A percentile compares a stretch with the other conserved stretches of the same genome.
Conservation (phyloP, 2,329 filamentous ascomycete species). For the Myriosclerotinia duriaeana region DNA sequence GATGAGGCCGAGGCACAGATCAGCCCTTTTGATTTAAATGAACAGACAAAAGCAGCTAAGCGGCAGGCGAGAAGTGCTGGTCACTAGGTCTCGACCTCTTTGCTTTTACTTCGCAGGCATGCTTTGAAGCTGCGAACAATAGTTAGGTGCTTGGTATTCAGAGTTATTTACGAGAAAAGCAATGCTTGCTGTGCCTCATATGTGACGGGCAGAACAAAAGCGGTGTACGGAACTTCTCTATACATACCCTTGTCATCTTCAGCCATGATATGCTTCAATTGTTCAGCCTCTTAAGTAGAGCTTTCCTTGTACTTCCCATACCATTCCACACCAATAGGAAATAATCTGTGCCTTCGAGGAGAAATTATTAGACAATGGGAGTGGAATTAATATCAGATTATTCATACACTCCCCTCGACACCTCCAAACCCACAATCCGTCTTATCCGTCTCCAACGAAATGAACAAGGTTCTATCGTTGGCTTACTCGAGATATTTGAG, state of each 20-base stretch:
- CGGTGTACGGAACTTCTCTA: background rate
- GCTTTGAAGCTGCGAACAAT: too few relatives aligned
- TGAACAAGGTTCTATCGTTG: constrained; percentile 16
- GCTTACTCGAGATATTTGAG: constrained; percentile 15
- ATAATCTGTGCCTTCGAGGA: background rate
- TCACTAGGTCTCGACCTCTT: too few relatives aligned
- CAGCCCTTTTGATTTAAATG: too few relatives aligned
- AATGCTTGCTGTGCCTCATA: background rate
- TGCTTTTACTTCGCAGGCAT: too few relatives aligned
- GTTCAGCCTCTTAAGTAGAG: background rate
- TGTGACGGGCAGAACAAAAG: background rate
- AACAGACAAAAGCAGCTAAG: too few relatives aligned
- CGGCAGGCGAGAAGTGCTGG: too few relatives aligned
- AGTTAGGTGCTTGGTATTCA: too few relatives aligned
- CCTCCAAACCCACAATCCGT: constrained; percentile 14
- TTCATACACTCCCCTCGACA: constrained; percentile 22
- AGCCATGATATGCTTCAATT: background rate
- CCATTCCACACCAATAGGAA: background rate
- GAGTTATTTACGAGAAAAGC: too few relatives aligned
- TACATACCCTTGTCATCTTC: background rate
- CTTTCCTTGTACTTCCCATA: background rate
- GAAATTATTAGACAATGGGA: background rate
- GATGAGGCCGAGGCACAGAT: too few relatives aligned
- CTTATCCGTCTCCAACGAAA: constrained; percentile 15
- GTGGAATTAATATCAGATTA: constrained; percentile 1